phyloP scores from a whole-genome alignment of 805 yeast species.

The Candida orba region DNA sequence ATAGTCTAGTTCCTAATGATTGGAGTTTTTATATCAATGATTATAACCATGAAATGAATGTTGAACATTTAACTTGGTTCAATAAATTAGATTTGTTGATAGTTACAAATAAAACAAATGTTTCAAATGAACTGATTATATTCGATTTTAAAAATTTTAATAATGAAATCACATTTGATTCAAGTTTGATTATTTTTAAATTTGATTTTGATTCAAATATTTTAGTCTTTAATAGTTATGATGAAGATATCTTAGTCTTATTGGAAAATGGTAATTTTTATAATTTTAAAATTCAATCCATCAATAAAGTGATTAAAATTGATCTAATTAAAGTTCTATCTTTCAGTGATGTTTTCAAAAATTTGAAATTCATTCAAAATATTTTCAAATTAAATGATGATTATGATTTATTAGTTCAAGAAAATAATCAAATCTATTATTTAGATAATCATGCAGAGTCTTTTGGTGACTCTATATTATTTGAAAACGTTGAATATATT shows the following conservation, averaged over 20 bases:
- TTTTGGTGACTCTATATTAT: conserved; percentile 13
- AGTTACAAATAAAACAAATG: conserved; percentile 13
- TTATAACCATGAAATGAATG: conserved; percentile 15
- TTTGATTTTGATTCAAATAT: conserved; percentile 22
- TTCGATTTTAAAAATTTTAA: conserved; percentile 19
- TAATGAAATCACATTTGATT: conserved; percentile 14
- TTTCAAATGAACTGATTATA: conserved; percentile 19
- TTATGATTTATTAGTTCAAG: conserved; percentile 18
- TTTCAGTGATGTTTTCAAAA: conserved; percentile 13
- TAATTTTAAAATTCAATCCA: conserved; percentile 18
- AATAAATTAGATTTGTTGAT: conserved; percentile 13
- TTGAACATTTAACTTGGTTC: conserved; percentile 18
- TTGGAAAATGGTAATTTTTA: conserved; percentile 14
- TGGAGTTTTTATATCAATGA: conserved; percentile 26
- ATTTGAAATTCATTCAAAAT: conserved; percentile 6
- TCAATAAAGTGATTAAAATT: conserved; percentile 13
- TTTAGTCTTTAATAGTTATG: conserved; percentile 14
- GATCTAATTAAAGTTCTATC: conserved; percentile 15
- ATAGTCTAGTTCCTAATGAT: conserved; percentile 16
- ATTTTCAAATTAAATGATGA: conserved; percentile 10
- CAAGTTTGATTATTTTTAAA: conserved; percentile 22
- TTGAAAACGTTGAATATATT: conserved; percentile 21
- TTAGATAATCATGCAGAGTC: conserved; percentile 8
- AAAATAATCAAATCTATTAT: conserved; percentile 21
- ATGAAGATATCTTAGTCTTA: conserved; percentile 17